These are phyloP conservation scores for Porodaedalea pini DNA, from an alignment of 1,284 basidiomycete genomes.

Conservation along the genomic window DNA sequence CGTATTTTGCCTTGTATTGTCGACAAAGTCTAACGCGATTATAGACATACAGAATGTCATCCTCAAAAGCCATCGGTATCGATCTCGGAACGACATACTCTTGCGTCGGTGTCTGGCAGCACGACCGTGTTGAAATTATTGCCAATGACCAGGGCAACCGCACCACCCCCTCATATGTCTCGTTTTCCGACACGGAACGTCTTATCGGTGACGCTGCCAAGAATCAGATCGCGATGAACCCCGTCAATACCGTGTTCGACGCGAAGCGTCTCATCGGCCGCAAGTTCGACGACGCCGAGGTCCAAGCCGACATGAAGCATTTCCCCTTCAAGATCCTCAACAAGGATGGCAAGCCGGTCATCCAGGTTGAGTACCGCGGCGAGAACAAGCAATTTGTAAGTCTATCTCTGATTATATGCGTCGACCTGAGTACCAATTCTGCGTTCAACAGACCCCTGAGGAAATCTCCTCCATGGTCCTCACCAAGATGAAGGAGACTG, in stretches of 20 bases:
- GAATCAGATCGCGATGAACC: slow-evolving; percentile 91
- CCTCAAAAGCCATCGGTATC: slow-evolving; percentile 88
- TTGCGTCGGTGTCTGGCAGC: slow-evolving; percentile 94
- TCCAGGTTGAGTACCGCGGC: slow-evolving; percentile 86
- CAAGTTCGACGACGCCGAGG: slow-evolving; percentile 82
- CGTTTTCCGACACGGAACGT: slow-evolving; percentile 91
- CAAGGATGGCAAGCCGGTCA: slow-evolving; percentile 84
- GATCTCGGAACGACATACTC: slow-evolving; percentile 79
- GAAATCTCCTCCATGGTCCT: slow-evolving; percentile 98
- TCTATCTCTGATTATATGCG: slow-evolving; percentile 25
- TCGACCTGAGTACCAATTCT: slow-evolving; percentile 19
- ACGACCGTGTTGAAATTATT: slow-evolving; percentile 97
- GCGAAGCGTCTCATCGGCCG: slow-evolving; percentile 90
- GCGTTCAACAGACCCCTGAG: slow-evolving; percentile 70
- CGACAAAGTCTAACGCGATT: too few relatives aligned
- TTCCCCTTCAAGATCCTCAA: slow-evolving; percentile 90
- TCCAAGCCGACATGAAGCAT: slow-evolving; percentile 94
- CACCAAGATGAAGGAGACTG: slow-evolving; percentile 97
- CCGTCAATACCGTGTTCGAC: slow-evolving; percentile 80
- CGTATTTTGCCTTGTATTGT: neutral
- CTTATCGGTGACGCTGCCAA: slow-evolving; percentile 95
- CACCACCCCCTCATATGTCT: slow-evolving; percentile 92
- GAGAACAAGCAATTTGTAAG: slow-evolving; percentile 90
- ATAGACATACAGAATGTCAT: slow-evolving; percentile 38
- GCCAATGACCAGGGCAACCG: slow-evolving; percentile 98